These are phyloP conservation scores for Alternaria atra DNA, from an alignment of 2,329 filamentous ascomycete species.

Conservation along the genomic window DNA sequence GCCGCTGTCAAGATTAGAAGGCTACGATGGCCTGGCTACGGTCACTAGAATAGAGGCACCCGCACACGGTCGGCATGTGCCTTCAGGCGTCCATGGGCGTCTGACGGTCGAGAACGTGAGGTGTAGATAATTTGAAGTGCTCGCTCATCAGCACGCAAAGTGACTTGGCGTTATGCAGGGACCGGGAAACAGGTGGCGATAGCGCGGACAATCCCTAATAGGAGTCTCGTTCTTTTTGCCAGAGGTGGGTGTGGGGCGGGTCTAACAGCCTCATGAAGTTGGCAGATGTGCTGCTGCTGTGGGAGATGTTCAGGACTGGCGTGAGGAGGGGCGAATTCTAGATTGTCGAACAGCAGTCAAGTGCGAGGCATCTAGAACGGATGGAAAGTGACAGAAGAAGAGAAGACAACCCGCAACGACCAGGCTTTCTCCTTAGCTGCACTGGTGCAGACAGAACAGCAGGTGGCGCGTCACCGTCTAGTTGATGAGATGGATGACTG, in stretches of 20 bases:
- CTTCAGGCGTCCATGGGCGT: conserved; percentile 36
- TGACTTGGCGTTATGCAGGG: conserved; percentile 36
- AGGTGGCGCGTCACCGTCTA: conserved; percentile 10
- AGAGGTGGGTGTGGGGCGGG: conserved; percentile 7
- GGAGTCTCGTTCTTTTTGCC: conserved; percentile 14
- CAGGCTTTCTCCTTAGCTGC: neutral
- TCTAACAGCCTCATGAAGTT: conserved; percentile 16
- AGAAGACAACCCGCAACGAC: neutral
- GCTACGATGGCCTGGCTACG: neutral
- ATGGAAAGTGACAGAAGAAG: conserved; percentile 9
- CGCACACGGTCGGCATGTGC: conserved; percentile 17
- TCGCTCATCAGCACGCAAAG: conserved; percentile 6
- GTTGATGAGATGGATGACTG: conserved; percentile 12
- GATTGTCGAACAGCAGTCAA: conserved; percentile 9
- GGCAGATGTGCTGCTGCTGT: conserved; percentile 13
- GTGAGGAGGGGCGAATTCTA: conserved; percentile 16
- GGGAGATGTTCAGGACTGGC: neutral
- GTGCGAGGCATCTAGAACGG: conserved; percentile 12
- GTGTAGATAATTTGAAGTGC: conserved; percentile 2
- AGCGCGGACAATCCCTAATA: conserved; percentile 17
- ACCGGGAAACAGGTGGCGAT: conserved; percentile 24
- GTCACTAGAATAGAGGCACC: conserved; percentile 9
- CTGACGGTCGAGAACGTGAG: conserved; percentile 7
- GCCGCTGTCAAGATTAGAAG: neutral
- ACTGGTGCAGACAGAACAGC: conserved; percentile 6